A percentile compares a stretch with the other conserved stretches of the same genome.
These are phyloP conservation scores for Mycosphaerelloides madeirae DNA, from an alignment of 2,329 filamentous ascomycete genomes.

Conservation along the genomic window DNA sequence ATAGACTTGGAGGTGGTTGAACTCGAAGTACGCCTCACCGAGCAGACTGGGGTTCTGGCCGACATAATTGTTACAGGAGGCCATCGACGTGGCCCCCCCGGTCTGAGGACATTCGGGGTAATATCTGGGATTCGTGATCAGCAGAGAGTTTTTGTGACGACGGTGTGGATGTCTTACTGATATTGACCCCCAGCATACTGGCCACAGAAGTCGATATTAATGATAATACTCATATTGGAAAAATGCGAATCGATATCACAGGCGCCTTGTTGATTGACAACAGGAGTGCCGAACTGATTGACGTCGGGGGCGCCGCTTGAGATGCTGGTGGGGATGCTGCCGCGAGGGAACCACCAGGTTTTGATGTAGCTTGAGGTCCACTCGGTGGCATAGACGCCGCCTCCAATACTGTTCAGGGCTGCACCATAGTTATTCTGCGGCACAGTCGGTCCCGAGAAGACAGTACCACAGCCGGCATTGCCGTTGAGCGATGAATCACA, in stretches of 20 bases:
- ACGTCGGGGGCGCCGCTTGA: conserved; percentile 51
- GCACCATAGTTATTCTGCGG: conserved; percentile 33
- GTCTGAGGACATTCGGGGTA: no score
- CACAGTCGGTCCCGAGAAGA: conserved; percentile 14
- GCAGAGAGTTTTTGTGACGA: conserved; percentile 21
- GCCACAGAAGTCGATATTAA: conserved; percentile 40
- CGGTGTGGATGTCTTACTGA: conserved; percentile 23
- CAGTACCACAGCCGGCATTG: conserved; percentile 31
- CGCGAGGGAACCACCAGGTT: conserved; percentile 35
- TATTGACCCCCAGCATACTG: conserved; percentile 34
- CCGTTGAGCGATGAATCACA: conserved; percentile 24
- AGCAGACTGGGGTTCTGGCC: conserved; percentile 31
- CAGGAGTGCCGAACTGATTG: conserved; percentile 56
- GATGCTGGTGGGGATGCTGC: conserved; percentile 40
- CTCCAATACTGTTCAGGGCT: conserved; percentile 27
- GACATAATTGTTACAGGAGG: conserved; percentile 32
- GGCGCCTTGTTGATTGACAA: conserved; percentile 56
- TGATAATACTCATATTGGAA: conserved; percentile 35
- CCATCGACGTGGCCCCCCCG: conserved; percentile 10
- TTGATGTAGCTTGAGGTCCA: conserved; percentile 33
- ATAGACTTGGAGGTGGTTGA: conserved; percentile 39
- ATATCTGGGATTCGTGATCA: no score
- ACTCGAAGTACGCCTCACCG: conserved; percentile 37
- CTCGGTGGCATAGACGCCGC: conserved; percentile 34
- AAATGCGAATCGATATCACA: conserved; percentile 37